Base-by-base conservation (phyloP, 176 grass and related monocot genomes). In the Musa beccarii region DNA sequence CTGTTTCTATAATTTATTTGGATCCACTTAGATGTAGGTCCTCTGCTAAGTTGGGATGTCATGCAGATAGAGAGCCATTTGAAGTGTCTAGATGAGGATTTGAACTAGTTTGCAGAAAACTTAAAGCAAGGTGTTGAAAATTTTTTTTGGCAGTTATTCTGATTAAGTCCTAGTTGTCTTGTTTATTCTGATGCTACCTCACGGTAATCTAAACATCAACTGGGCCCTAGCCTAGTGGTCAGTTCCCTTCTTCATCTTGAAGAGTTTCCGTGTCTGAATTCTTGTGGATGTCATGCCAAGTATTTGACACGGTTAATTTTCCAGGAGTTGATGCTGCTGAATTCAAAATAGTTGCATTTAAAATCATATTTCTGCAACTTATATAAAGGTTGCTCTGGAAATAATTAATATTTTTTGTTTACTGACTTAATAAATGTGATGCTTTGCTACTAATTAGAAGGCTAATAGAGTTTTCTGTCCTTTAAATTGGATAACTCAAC, bases 11-110 rank as follows among this genome's bases (percentile, higher is more conserved):
- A 20, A 8, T 64, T 23, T n/a, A 11, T 63, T 50, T 63, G 19
- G 34, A 70, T 69, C 16, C 3, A 69, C 28, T 70, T 70, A 70
- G 16, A 70, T 20, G 14, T 70, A 19, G 67, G 12, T 70, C 17
- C 43, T 51, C 16, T 11, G 49, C 23, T 64, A 26, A 49, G 34
- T 63, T 43, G 29, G 16, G 10, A 49, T 62, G 15, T 11, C 43
- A 50, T 80, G 72, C 84, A 98, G 90, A 91, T 98, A 87, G 95
- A 98, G 83, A 94, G 90, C 79, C 95, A 94, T 87, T 77, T 98
- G 70, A 98, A 98, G 61, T 84, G 95, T 29, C 90, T 98, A 50
- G 89, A 92, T 80, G 90, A 98, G 80, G 95, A 98, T 78, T 83
- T 98, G 77, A 77, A 78, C 56, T 88, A 98, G 72, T 98, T 94